Evolutionary conservation across 1,139 yeast genomes (phyloP).

Genomic region (Blastobotrys serpentis): DNA sequence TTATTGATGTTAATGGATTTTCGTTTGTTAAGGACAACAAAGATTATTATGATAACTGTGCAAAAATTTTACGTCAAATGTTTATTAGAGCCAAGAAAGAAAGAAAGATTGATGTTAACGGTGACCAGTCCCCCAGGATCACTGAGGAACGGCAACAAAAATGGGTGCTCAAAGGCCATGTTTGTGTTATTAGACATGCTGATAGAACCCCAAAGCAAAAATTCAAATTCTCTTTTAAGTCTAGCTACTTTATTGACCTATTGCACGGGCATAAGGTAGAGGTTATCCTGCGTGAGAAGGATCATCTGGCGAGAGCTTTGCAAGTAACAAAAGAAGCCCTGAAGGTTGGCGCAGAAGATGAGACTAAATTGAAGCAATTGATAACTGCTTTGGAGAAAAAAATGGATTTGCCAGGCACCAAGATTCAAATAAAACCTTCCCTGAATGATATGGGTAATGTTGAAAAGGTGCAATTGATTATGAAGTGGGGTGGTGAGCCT

Average conservation of each 20-base stretch:
- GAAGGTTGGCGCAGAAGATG: slow-evolving; percentile 75
- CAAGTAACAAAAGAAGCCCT: slow-evolving; percentile 83
- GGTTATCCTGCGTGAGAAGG: slow-evolving; percentile 87
- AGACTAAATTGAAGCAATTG: slow-evolving; percentile 69
- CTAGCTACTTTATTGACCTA: slow-evolving; percentile 80
- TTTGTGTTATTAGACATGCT: slow-evolving; percentile 91
- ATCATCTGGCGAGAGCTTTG: slow-evolving; percentile 80
- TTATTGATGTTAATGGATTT: slow-evolving; percentile 97
- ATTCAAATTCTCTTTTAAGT: slow-evolving; percentile 89
- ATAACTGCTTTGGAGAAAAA: slow-evolving; percentile 85
- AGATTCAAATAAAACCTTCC: slow-evolving; percentile 92
- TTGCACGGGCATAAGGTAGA: slow-evolving; percentile 95
- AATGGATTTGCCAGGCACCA: slow-evolving; percentile 90
- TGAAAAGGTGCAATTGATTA: slow-evolving; percentile 90
- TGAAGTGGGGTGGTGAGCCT: slow-evolving; percentile 99
- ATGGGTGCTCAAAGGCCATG: slow-evolving; percentile 95
- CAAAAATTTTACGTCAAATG: slow-evolving; percentile 70
- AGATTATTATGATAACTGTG: slow-evolving; percentile 81
- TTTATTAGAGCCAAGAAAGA: slow-evolving; percentile 61
- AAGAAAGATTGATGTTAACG: slow-evolving; percentile 35
- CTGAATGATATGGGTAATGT: slow-evolving; percentile 59
- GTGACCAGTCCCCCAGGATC: slow-evolving; percentile 29
- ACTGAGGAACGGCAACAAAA: slow-evolving; percentile 74
- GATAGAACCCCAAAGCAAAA: slow-evolving; percentile 99
- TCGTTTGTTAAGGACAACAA: slow-evolving; percentile 94